phyloP scores from a whole-genome alignment of 2,329 filamentous ascomycete genomes.

The Paradendryphiella salina region DNA sequence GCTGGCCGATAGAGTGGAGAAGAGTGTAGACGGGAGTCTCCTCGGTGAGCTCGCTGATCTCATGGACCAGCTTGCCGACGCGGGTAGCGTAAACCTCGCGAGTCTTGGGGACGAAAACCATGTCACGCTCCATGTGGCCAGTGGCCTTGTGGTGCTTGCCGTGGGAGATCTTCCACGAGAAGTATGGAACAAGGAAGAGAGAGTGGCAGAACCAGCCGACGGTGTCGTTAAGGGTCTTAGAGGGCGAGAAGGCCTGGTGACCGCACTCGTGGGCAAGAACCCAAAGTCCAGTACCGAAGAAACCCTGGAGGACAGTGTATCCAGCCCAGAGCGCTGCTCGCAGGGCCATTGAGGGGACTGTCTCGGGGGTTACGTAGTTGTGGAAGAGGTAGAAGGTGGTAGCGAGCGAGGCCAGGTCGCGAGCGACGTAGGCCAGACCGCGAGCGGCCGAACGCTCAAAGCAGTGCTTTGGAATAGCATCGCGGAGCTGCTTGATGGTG shows the following conservation, averaged over 20 bases:
- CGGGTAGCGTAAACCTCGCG: constrained; percentile 77
- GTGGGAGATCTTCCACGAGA: constrained; percentile 99
- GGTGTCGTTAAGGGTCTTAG: constrained; percentile 84
- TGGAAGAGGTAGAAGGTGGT: constrained; percentile 85
- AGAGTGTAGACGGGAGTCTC: constrained; percentile 89
- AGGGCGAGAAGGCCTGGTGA: constrained; percentile 95
- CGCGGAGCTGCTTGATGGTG: constrained; percentile 95
- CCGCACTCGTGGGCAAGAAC: constrained; percentile 97
- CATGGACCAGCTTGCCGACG: constrained; percentile 73
- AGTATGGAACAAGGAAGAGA: constrained; percentile 88
- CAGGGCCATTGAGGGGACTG: constrained; percentile 68
- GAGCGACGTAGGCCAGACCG: constrained; percentile 79
- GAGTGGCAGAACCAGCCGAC: constrained; percentile 94
- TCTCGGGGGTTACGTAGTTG: constrained; percentile 85
- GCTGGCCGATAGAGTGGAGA: constrained; percentile 74
- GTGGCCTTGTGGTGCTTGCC: constrained; percentile 99
- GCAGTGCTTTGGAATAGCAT: constrained; percentile 97
- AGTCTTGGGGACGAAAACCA: constrained; percentile 97
- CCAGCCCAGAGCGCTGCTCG: constrained; percentile 68
- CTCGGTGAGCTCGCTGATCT: constrained; percentile 86
- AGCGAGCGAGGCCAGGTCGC: constrained; percentile 73
- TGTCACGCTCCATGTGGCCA: constrained; percentile 94
- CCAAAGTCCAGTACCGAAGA: constrained; percentile 94
- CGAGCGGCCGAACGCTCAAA: constrained; percentile 79
- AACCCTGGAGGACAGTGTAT: constrained; percentile 82